phyloP scores from a whole-genome alignment of 352 stramenopile genomes.

The Aphanomyces invadans region DNA sequence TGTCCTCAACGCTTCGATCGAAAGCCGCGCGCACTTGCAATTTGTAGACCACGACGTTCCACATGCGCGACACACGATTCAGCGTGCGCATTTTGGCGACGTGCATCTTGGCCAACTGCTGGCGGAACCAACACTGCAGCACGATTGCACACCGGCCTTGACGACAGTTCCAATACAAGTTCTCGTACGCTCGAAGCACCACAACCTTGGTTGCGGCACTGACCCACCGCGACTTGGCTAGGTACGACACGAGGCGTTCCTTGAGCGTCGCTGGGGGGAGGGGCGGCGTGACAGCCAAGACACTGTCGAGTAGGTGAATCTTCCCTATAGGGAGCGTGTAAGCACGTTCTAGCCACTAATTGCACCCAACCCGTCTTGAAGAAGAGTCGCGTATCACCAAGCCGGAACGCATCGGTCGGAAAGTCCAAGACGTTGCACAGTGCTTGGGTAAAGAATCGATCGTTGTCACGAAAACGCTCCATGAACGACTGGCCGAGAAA shows the following conservation, averaged over 20 bases:
- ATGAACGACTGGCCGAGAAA: constrained; percentile 46
- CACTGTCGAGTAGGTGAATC: constrained; percentile 71
- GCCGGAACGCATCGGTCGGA: constrained; percentile 57
- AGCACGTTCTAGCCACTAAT: too few species aligned
- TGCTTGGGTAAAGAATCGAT: constrained; percentile 77
- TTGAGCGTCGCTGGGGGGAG: constrained; percentile 26
- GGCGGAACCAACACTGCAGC: constrained; percentile 74
- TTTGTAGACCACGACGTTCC: constrained; percentile 55
- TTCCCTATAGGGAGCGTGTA: too few species aligned
- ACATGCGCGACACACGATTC: constrained; percentile 53
- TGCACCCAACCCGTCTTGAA: constrained; percentile 52
- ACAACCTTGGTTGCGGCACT: constrained; percentile 51
- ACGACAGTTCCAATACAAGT: constrained; percentile 58
- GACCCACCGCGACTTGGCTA: constrained; percentile 76
- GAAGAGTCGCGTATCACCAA: constrained; percentile 73
- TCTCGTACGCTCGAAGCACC: constrained; percentile 55
- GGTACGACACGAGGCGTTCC: constrained; percentile 45
- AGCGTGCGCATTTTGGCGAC: constrained; percentile 40
- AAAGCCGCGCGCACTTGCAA: constrained; percentile 64
- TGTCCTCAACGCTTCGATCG: constrained; percentile 64
- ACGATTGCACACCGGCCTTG: constrained; percentile 57
- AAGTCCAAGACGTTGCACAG: constrained; percentile 74
- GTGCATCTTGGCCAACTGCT: constrained; percentile 51
- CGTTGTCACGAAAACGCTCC: constrained; percentile 61
- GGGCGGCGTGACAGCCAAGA: constrained; percentile 45